Base-by-base conservation (phyloP, 371 early-diverging fungal species). In the Syncephalis fuscata region DNA sequence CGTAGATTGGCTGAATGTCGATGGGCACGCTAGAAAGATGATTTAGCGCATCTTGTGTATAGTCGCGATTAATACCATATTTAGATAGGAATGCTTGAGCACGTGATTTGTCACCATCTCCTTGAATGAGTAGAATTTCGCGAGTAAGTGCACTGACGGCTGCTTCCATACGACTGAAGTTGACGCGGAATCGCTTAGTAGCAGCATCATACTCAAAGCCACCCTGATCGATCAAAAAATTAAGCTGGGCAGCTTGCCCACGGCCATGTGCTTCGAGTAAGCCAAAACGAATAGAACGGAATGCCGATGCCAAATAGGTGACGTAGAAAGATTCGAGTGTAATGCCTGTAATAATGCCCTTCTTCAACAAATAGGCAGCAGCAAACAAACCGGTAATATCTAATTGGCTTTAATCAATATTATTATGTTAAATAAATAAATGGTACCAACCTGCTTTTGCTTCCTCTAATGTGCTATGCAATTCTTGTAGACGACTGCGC, bases 311-410 rank as follows among this genome's bases (percentile, higher is more conserved):
- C 51, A 86, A 60, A 57, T 77, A 86, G 19, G 85, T 84, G 7
- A 73, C 74, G 64, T 80, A 85, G 60, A 84, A 82, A 45, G 78
- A 65, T 24, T 67, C 61, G 39, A 71, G 60, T 4, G 68, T 71
- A 0, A 78, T 72, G 42, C 76, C 65, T 14, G 70, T 66, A 48
- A 82, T 71, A 0, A 68, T 61, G 4, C 78, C 76, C 39, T 66
- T 59, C 49, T 80, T 69, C 14, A 82, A 67, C 50, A 85, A 60
- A 46, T 80, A 54, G 22, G 60, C 58, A n/a, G 82, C 78, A 11
- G 83, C 84, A 55, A 80, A 84, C 25, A 85, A 59, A 1, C 78
- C 85, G 16, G 79, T 68, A 54, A 85, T 85, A 49, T 85, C 82
- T 70, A 49, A 39, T n/a, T 3, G 36, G 36, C 11, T 32, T 9